Percentiles rank a stretch among this genome's conserved stretches.
These are phyloP conservation scores for Pseudogymnoascus sp. DNA, from an alignment of 2,329 filamentous ascomycete species.

Conservation along the genomic window DNA sequence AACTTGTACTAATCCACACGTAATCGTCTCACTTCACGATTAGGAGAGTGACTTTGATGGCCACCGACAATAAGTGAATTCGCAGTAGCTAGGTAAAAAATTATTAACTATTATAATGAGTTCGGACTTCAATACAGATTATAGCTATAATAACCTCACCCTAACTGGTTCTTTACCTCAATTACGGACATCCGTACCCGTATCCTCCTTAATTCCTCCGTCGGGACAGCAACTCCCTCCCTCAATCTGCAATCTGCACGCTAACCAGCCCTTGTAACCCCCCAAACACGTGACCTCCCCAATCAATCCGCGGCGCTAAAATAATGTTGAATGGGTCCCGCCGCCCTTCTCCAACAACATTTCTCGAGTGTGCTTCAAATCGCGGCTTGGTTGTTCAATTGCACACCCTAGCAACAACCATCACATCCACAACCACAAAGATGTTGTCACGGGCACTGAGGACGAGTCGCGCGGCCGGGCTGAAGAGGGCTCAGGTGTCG, in stretches of 20 bases:
- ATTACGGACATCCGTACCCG: background rate
- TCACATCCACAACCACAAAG: conserved; percentile 23
- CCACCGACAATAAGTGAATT: background rate
- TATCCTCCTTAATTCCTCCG: background rate
- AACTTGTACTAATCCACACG: background rate
- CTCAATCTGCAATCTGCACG: no score
- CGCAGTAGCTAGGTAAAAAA: background rate
- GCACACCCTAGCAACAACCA: background rate
- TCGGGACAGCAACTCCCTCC: background rate
- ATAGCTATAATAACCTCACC: background rate
- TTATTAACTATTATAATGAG: background rate
- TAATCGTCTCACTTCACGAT: background rate
- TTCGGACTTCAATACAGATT: background rate
- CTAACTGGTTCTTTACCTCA: background rate
- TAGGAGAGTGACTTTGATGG: background rate
- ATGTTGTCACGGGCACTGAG: conserved; percentile 68
- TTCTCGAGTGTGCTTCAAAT: background rate
- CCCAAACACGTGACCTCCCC: background rate
- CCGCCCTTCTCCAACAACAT: background rate
- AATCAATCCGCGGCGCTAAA: background rate
- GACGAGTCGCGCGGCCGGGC: conserved; percentile 48
- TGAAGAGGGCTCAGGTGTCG: conserved; percentile 33
- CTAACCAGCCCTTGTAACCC: background rate
- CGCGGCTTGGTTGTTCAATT: background rate
- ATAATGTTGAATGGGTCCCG: background rate